Evolutionary conservation across 768 basidiomycete genomes (phyloP), one percentile per base, ranked within the genome.

Genomic region (Naganishia randhawae): DNA sequence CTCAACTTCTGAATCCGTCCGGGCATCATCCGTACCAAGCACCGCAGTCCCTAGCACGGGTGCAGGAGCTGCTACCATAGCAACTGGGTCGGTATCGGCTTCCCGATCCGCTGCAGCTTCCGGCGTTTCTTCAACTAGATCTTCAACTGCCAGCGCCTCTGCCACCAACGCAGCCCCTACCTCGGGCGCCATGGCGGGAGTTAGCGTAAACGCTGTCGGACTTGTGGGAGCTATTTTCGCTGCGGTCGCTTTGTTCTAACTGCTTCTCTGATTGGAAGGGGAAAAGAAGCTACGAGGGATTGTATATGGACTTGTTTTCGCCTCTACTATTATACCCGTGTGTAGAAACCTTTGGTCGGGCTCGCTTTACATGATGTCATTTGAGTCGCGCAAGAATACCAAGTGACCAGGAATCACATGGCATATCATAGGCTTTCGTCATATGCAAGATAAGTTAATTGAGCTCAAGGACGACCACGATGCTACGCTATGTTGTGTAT

Each of bases 181-280:
- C 6, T 69, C 68, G 5, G 51, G 62, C 53, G 68, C 68, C 17
- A 19, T 63, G 50, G 14, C 51, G n/a, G n/a, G n/a, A n/a, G 55
- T n/a, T 39, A 50, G 33, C 25, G 50, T 51, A 17, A 54, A 41
- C 27, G 33, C 51, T 41, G 50, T 41, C 27, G 50, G 45, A 6
- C 27, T 33, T 41, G 45, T 71, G 29, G 71, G 65, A 50, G 41
- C 66, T 13, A 50, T 69, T 51, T 71, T 69, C 53, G 74, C 68
- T 48, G 67, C 63, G 32, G 69, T 67, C 32, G 72, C 73, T 54
- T 57, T 74, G 22, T 52, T 74, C 50, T 74, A 72, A 51, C 50
- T 48, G 19, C 25, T 48, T 48, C 45, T n/a, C n/a, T n/a, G n/a
- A n/a, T n/a, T n/a, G n/a, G n/a, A n/a, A n/a, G n/a, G n/a, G n/a